Conservation (phyloP, 306 rosid species). For the Cajanus cajan region DNA sequence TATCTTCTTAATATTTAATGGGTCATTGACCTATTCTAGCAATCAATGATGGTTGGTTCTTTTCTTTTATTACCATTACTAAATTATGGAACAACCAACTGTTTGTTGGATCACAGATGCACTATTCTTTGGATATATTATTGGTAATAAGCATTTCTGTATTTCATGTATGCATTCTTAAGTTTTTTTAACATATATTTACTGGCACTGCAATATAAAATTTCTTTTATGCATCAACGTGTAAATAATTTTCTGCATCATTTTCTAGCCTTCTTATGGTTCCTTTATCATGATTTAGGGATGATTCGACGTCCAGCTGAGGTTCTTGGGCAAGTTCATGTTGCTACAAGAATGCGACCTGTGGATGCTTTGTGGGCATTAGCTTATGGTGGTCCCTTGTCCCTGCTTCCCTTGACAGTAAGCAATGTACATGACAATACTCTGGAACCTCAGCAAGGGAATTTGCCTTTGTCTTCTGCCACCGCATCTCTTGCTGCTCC, state of each 20-base stretch:
- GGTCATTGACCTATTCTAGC: background rate
- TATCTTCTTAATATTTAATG: conserved; percentile 4
- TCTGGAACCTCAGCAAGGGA: conserved; percentile 74
- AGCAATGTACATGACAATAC: conserved; percentile 63
- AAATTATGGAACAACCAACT: conserved; percentile 7
- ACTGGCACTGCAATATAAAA: conserved; percentile 11
- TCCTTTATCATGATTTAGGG: conserved; percentile 54
- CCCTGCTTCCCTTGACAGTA: conserved; percentile 86
- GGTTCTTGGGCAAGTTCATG: conserved; percentile 99
- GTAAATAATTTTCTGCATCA: conserved; percentile 26
- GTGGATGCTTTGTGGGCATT: conserved; percentile 93
- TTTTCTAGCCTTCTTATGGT: conserved; percentile 32
- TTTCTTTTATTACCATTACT: conserved; percentile 23
- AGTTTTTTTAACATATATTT: background rate
- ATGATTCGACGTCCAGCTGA: conserved; percentile 91
- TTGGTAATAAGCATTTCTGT: background rate
- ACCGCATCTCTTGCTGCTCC: conserved; percentile 65
- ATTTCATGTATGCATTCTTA: conserved; percentile 8
- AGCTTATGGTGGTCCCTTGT: conserved; percentile 94
- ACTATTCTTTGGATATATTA: background rate
- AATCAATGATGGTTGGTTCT: background rate
- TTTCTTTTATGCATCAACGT: conserved; percentile 25
- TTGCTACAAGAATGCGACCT: conserved; percentile 90
- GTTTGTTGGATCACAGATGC: background rate
- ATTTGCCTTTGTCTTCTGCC: conserved; percentile 55